phyloP scores from a whole-genome alignment of 345 rosid genomes.

The Durio zibethinus region DNA sequence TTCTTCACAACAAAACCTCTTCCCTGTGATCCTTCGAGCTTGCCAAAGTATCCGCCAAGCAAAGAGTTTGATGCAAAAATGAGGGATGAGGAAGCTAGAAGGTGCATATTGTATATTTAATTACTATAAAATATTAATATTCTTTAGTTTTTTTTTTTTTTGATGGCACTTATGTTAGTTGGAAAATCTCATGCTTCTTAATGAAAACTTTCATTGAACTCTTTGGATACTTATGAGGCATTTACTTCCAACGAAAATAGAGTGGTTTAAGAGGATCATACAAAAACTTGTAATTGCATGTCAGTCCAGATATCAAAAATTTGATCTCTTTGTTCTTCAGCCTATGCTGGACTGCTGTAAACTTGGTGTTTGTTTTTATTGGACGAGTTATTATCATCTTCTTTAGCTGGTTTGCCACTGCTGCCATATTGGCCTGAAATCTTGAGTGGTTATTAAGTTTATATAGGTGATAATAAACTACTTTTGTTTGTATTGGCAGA shows the following conservation, averaged over 20 bases:
- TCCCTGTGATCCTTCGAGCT: constrained; percentile 92
- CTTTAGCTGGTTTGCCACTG: not conserved
- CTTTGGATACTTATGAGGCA: not conserved
- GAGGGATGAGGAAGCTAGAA: constrained; percentile 90
- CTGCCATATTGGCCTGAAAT: not conserved
- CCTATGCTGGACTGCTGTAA: not conserved
- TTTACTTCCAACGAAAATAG: not conserved
- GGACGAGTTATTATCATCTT: not conserved
- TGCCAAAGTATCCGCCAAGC: constrained; percentile 97
- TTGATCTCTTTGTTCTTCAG: not conserved
- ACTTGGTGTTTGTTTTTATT: not conserved
- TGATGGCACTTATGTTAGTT: not conserved
- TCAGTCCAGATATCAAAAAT: not conserved
- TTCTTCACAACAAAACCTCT: constrained; percentile 79
- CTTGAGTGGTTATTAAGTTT: not conserved
- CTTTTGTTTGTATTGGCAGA: constrained; percentile 37
- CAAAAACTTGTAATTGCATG: not conserved
- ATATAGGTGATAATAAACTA: not conserved
- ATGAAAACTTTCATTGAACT: not conserved
- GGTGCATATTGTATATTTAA: constrained; percentile 39
- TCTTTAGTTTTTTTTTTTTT: not conserved
- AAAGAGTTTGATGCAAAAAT: constrained; percentile 95
- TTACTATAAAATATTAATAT: not conserved
- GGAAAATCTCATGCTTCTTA: not conserved
- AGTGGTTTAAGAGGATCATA: not conserved